A percentile compares a stretch with the other conserved stretches of the same genome.
Conservation (phyloP, 495 filamentous ascomycete species). For the Neurospora sp. region DNA sequence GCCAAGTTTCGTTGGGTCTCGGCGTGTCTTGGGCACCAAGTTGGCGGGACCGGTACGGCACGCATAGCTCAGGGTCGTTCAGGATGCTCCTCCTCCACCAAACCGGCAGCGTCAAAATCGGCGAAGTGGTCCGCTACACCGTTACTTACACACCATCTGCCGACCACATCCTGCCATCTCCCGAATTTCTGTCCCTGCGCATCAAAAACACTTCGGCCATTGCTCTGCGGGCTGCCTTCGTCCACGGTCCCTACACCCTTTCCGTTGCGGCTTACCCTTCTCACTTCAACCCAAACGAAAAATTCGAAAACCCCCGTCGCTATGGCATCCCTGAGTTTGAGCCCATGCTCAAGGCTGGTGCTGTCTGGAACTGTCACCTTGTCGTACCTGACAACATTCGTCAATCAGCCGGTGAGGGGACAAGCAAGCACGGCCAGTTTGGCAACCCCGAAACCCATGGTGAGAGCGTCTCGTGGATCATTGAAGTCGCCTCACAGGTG, state of each 20-base stretch:
- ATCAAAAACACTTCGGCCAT: conserved; percentile 89
- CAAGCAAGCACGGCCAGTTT: conserved; percentile 24
- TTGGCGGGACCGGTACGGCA: not conserved
- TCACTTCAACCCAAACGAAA: conserved; percentile 67
- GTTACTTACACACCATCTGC: conserved; percentile 83
- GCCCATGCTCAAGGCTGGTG: conserved; percentile 89
- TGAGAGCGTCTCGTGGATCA: conserved; percentile 69
- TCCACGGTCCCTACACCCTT: conserved; percentile 90
- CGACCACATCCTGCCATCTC: conserved; percentile 80
- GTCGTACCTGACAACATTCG: conserved; percentile 64
- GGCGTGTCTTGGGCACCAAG: not conserved
- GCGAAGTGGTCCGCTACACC: conserved; percentile 85
- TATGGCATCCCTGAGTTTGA: conserved; percentile 80
- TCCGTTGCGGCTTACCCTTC: conserved; percentile 76
- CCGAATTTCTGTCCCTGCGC: conserved; percentile 65
- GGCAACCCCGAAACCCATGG: conserved; percentile 24
- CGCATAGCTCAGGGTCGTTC: not conserved
- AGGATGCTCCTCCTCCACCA: conserved; percentile 87
- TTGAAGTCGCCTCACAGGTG: conserved; percentile 86
- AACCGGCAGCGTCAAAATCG: conserved; percentile 79
- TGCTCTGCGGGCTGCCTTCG: conserved; percentile 83
- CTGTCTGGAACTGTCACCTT: conserved; percentile 68
- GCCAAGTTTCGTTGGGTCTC: not conserved
- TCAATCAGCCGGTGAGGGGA: conserved; percentile 23
- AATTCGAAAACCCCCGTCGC: conserved; percentile 48